Conservation (phyloP, 148 eudicot species). For the Polygonum aviculare region DNA sequence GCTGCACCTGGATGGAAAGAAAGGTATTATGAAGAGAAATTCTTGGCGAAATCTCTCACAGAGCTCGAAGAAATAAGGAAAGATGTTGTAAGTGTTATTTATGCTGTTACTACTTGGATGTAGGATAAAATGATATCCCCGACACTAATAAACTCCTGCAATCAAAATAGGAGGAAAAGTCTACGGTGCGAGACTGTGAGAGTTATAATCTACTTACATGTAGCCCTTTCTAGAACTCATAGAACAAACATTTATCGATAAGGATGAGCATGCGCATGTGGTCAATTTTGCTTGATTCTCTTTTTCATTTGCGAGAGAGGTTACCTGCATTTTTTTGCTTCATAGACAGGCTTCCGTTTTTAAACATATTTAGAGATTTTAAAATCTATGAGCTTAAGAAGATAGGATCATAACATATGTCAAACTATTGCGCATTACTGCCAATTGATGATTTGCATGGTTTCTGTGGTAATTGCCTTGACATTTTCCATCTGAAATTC, state of each 20-base stretch:
- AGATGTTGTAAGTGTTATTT: conserved; percentile 71
- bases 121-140: neutral
- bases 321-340: neutral
- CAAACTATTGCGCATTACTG: neutral
- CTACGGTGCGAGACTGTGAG: neutral
- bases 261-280: neutral
- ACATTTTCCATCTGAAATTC: neutral
- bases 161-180: neutral
- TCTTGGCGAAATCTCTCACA: conserved; percentile 54
- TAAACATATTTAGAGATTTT: neutral
- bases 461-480: neutral
- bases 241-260: neutral
- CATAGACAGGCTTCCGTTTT: neutral
- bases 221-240: neutral
- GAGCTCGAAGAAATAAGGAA: conserved; percentile 60
- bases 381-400: neutral
- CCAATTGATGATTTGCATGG: neutral
- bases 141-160: neutral
- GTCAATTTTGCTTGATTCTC: neutral
- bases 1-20: conserved; percentile 95
- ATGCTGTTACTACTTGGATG: neutral
- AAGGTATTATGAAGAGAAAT: conserved; percentile 90
- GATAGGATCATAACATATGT: neutral
- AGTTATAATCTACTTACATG: neutral
- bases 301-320: neutral